Percentiles rank a stretch among this genome's conserved stretches.
phyloP scores from a whole-genome alignment of 257 asterid genomes.

The Lantana camara region DNA sequence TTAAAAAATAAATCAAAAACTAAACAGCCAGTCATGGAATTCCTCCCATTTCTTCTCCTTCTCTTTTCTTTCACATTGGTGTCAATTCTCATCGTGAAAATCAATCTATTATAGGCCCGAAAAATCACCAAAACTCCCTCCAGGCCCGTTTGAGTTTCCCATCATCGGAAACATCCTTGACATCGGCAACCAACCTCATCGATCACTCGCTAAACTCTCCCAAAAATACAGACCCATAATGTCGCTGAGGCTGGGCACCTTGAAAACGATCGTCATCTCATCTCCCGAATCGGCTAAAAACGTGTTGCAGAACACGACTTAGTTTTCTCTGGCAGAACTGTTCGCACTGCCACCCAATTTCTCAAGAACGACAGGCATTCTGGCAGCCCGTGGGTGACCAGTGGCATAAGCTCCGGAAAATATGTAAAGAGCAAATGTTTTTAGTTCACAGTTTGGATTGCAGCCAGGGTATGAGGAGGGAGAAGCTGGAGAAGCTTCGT shows the following conservation, averaged over 20 bases:
- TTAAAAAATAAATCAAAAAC: no score
- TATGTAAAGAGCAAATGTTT: no score
- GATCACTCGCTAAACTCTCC: no score
- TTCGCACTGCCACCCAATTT: constrained; percentile 7
- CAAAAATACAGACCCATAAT: no score
- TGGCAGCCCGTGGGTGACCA: constrained; percentile 25
- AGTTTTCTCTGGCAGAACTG: constrained; percentile 19
- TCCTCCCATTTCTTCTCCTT: neutral
- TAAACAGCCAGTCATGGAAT: no score
- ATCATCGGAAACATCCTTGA: constrained; percentile 34
- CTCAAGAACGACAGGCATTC: constrained; percentile 23
- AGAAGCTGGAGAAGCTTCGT: constrained; percentile 30
- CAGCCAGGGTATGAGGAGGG: constrained; percentile 26
- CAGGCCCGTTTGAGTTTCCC: constrained; percentile 34
- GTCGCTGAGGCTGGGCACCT: constrained; percentile 30
- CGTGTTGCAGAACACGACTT: constrained; percentile 32
- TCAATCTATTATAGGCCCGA: constrained; percentile 19
- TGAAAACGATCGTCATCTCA: constrained; percentile 32
- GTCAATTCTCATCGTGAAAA: no score
- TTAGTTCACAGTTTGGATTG: no score
- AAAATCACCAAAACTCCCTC: constrained; percentile 29
- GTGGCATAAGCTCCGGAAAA: no score
- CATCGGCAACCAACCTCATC: constrained; percentile 33
- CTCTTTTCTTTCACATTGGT: neutral
- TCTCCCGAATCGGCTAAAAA: constrained; percentile 30